Evolutionary conservation across 805 yeast species (phyloP), one percentile per base, ranked within the genome.

Genomic region (Debaryomyces prosopidis): DNA sequence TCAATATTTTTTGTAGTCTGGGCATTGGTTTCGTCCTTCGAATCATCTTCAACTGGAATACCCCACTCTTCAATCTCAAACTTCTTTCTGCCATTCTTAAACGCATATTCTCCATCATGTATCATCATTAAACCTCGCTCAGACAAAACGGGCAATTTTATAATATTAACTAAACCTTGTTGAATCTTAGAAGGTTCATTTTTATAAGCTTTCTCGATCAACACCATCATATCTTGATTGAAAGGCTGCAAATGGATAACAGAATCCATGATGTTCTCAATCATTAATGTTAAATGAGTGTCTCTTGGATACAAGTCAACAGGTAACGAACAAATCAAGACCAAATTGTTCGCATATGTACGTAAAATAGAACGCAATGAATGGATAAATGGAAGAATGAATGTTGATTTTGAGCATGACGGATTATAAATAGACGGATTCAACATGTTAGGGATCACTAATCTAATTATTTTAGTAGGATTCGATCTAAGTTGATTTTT

Each of bases 11-110:
- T 66, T 5, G 65, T 62, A 16, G 73, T 66, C 42, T 63, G 60
- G 31, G 52, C 57, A 32, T 33, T 46, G 35, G 48, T 34, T 4
- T 36, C 42, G 3, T 63, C 69, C 4, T 69, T 77, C 12, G 76
- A 59, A 11, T 56, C 85, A 46, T 86, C 95, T 46, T 90, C 97
- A 2, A 92, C 96, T 0, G 99, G 98, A 41, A 94, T 94, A n/a
- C 96, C 89, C 96, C 97, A 94, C 57, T 84, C 89, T 53, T 88
- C 92, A 43, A 94, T 85, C 57, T 88, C 96, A 60, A 92, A 89
- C 55, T 79, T 82, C 63, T 82, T 81, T 50, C 87, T 78, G 11
- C 96, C 92, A 52, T 89, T 88, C 59, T 84, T 84, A 68, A 91
- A 92, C 4, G 96, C 89, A 63, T 80, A 85, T 65, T 91, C 97